Base-by-base conservation (phyloP, 768 basidiomycete species). In the Kwoniella dendrophila region DNA sequence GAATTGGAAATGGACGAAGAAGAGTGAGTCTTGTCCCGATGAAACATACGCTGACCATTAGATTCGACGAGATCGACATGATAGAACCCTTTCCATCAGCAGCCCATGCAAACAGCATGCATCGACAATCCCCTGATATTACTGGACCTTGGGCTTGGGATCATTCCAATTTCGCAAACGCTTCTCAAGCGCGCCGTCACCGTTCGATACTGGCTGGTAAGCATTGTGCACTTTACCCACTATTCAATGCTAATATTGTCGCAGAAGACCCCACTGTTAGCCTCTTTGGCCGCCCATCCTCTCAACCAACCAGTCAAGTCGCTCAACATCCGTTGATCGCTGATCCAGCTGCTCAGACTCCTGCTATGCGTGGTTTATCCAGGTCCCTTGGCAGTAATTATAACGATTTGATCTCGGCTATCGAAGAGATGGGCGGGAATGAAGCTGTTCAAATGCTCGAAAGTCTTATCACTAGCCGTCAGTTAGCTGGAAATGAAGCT, bases 371-470 rank as follows among this genome's bases (percentile, higher is more conserved):
- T 85, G 47, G 73, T 80, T 20, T 80, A 83, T 32, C 64, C 81
- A 10, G 81, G 79, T 48, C 83, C 82, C 56, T 82, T 80, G 20
- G 78, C 65, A 67, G 30, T 65, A 71, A 56, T 59, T 67, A 77
- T 40, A 70, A 76, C 38, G 87, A 89, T 47, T 81, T 92, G 43
- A 79, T 90, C 24, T 86, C 88, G 62, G 88, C 87, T 16, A 86
- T 96, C 43, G 88, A 92, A 63, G 86, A 88, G 61, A 85, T 92
- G 56, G 86, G 94, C 56, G 90, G 90, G 0, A 86, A 86, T 10
- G 88, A 89, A 26, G 89, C 89, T 7, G 83, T 88, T 18, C 91
- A 93, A 70, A 82, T 93, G 27, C 84, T 96, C 69, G 89, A 93
- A 56, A 88, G 92, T 48, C 83, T 95, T 47, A 85, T 94, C 68